Evolutionary conservation across 2,329 filamentous ascomycete species (phyloP).

Genomic region (Ramichloridium luteum): DNA sequence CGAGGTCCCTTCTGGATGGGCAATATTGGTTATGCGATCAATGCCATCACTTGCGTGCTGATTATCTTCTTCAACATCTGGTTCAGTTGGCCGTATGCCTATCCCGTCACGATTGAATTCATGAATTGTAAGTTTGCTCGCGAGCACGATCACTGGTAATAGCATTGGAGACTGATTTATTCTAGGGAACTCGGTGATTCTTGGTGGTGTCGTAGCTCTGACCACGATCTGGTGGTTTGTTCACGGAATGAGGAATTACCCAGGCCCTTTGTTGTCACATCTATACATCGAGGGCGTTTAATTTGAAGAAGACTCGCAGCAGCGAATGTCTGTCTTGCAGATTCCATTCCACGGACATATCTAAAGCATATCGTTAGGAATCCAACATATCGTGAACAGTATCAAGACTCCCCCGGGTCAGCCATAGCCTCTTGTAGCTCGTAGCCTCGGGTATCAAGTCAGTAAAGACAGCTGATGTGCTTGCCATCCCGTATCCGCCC

Average conservation of each 20-base stretch:
- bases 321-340: too few relatives aligned
- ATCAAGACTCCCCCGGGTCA: too few relatives aligned
- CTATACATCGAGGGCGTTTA: slow-evolving; percentile 32
- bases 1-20: slow-evolving; percentile 27
- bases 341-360: too few relatives aligned
- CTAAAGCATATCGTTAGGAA: too few relatives aligned
- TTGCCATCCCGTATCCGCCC: too few relatives aligned
- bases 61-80: slow-evolving; percentile 27
- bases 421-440: too few relatives aligned
- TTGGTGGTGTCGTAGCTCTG: slow-evolving; percentile 37
- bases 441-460: too few relatives aligned
- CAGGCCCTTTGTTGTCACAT: slow-evolving; percentile 38
- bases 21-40: slow-evolving; percentile 20
- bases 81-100: slow-evolving; percentile 26
- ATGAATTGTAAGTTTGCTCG: slow-evolving; percentile 28
- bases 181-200: slow-evolving; percentile 41
- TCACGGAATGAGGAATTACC: slow-evolving; percentile 37
- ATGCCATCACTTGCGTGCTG: slow-evolving; percentile 21
- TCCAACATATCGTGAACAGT: too few relatives aligned
- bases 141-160: background rate
- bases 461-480: too few relatives aligned
- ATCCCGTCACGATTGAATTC: slow-evolving; percentile 17
- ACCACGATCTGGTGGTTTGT: slow-evolving; percentile 41
- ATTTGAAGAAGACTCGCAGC: too few relatives aligned
- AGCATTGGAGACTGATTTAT: slow-evolving; percentile 24